Evolutionary conservation across 2,329 filamentous ascomycete species (phyloP).

Genomic region (Trichophyton rubrum): DNA sequence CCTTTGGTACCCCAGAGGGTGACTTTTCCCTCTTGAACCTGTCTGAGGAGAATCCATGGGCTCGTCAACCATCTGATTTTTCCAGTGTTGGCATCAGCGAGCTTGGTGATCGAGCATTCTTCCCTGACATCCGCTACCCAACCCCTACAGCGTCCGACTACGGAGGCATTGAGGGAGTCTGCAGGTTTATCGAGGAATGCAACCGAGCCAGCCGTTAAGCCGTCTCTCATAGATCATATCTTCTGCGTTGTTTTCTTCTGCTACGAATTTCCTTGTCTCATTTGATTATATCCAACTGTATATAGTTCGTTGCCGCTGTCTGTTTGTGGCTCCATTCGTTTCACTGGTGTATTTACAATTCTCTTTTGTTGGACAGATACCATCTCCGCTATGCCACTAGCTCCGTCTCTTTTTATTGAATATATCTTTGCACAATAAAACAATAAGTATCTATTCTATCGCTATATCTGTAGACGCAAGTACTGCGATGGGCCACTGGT

Average conservation of each 20-base stretch:
- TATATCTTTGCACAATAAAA: too few species aligned
- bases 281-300: background rate
- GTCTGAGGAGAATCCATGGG: constrained; percentile 42
- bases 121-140: constrained; percentile 24
- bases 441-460: too few species aligned
- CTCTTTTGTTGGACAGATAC: background rate
- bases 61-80: constrained; percentile 40
- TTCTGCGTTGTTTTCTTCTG: background rate
- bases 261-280: constrained; percentile 10
- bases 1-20: constrained; percentile 19
- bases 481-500: background rate
- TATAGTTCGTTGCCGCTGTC: constrained; percentile 4
- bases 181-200: constrained; percentile 53
- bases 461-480: too few species aligned
- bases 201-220: constrained; percentile 36
- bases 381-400: background rate
- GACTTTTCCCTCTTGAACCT: constrained; percentile 34
- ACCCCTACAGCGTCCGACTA: constrained; percentile 39
- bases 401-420: too few species aligned
- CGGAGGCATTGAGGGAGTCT: constrained; percentile 53
- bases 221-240: background rate
- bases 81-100: constrained; percentile 47
- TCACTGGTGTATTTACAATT: constrained; percentile 3
- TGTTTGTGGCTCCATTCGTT: constrained; percentile 3
- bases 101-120: constrained; percentile 29